phyloP scores from a whole-genome alignment of 192 early-diverging fungal species.

The Cetraspora pellucida region DNA sequence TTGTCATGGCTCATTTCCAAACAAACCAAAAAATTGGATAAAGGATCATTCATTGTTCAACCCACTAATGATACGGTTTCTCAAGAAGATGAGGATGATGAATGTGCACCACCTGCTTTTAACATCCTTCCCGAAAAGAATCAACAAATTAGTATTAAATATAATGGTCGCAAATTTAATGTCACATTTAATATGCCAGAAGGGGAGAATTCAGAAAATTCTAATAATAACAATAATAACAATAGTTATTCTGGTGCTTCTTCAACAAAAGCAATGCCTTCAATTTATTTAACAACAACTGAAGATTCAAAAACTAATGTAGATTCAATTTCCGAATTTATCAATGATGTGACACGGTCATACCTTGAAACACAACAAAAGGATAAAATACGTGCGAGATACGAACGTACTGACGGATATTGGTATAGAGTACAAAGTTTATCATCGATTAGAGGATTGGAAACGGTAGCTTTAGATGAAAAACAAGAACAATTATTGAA shows the following conservation, averaged over 20 bases:
- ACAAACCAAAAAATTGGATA: conserved; percentile 21
- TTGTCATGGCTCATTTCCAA: conserved; percentile 26
- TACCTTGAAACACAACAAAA: conserved; percentile 6
- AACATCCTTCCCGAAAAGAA: conserved; percentile 18
- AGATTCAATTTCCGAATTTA: conserved; percentile 12
- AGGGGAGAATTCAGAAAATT: neutral
- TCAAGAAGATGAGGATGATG: conserved; percentile 4
- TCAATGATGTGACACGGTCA: conserved; percentile 18
- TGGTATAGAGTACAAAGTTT: conserved; percentile 21
- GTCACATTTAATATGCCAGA: conserved; percentile 23
- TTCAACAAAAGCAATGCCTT: conserved; percentile 25
- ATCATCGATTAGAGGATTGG: conserved; percentile 44
- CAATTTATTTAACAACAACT: conserved; percentile 25
- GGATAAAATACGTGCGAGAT: neutral
- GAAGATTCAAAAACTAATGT: conserved; percentile 23
- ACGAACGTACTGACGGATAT: conserved; percentile 3
- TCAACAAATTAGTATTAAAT: conserved; percentile 6
- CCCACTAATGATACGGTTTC: neutral
- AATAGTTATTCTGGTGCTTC: neutral
- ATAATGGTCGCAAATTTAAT: conserved; percentile 10
- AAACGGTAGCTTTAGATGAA: conserved; percentile 57
- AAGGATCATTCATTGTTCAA: conserved; percentile 23
- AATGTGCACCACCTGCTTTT: conserved; percentile 6
- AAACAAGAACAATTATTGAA: conserved; percentile 50
- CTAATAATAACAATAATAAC: neutral